Conservation (phyloP, 805 yeast genomes). For the Candida ascalaphidarum region DNA sequence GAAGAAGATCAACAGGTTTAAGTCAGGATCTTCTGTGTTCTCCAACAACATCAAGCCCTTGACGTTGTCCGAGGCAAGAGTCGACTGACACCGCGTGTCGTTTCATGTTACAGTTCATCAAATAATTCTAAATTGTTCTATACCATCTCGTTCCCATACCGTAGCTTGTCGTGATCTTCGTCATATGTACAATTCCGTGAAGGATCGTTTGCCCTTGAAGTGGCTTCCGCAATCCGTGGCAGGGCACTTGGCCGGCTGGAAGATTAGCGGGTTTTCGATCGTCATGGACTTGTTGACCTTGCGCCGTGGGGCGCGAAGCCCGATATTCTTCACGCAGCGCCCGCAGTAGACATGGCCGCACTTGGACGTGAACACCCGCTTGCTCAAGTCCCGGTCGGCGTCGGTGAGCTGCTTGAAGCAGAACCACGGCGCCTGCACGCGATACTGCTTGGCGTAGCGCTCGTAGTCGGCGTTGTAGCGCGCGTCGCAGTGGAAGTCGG, state of each 20-base stretch:
- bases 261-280: constrained; percentile 27
- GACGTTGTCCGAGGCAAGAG: constrained; percentile 39
- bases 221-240: constrained; percentile 39
- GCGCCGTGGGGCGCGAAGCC: constrained; percentile 17
- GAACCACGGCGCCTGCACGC: constrained; percentile 60
- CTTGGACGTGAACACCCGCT: constrained; percentile 49
- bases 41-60: constrained; percentile 49
- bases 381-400: constrained; percentile 53
- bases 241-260: constrained; percentile 54
- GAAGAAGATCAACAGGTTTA: constrained; percentile 56
- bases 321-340: constrained; percentile 63
- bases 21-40: constrained; percentile 39
- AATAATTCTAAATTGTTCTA: too few species aligned
- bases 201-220: constrained; percentile 37
- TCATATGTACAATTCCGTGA: constrained; percentile 44
- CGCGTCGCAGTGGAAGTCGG: constrained; percentile 31
- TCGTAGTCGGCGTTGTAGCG: constrained; percentile 18
- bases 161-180: too few species aligned
- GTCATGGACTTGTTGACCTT: constrained; percentile 9
- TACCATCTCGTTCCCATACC: too few species aligned
- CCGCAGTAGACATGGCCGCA: constrained; percentile 92
- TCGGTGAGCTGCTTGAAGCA: constrained; percentile 40
- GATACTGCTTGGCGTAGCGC: constrained; percentile 14
- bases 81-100: too few species aligned
- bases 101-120: too few species aligned